Evolutionary conservation across 176 grass and related monocot species (phyloP).

Genomic region (Saccharum officinarum): DNA sequence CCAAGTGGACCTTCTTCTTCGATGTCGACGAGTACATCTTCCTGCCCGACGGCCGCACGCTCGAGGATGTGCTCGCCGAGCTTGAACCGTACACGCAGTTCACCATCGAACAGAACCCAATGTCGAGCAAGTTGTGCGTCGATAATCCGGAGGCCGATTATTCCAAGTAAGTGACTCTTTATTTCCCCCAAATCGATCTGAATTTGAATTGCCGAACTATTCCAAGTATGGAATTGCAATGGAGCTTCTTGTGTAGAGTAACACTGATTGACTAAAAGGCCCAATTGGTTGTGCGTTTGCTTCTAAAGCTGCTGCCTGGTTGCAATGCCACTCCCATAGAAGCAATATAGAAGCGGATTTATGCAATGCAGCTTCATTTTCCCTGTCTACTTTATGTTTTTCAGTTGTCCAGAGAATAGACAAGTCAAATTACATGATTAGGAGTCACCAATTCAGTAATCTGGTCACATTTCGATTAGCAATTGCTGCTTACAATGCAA

Average conservation of each 20-base stretch:
- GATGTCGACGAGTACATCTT: constrained; percentile 97
- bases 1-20: constrained; percentile 95
- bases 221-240: background rate
- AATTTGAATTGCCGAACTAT: background rate
- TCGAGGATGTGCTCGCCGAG: constrained; percentile 57
- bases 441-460: constrained; percentile 1
- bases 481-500: background rate
- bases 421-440: background rate
- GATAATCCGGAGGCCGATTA: constrained; percentile 30
- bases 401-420: background rate
- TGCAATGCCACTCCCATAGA: background rate
- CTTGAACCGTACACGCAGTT: constrained; percentile 82
- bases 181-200: background rate
- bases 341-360: background rate
- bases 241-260: background rate
- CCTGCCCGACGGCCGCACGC: constrained; percentile 51
- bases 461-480: background rate
- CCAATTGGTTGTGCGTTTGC: background rate
- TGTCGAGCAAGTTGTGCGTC: constrained; percentile 78
- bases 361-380: constrained; percentile 22
- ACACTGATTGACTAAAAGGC: background rate
- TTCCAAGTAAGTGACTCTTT: constrained; percentile 44
- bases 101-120: constrained; percentile 95
- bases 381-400: background rate
- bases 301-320: background rate